Base-by-base conservation (phyloP, 1,284 basidiomycete species). In the Ustilago xerochloae region DNA sequence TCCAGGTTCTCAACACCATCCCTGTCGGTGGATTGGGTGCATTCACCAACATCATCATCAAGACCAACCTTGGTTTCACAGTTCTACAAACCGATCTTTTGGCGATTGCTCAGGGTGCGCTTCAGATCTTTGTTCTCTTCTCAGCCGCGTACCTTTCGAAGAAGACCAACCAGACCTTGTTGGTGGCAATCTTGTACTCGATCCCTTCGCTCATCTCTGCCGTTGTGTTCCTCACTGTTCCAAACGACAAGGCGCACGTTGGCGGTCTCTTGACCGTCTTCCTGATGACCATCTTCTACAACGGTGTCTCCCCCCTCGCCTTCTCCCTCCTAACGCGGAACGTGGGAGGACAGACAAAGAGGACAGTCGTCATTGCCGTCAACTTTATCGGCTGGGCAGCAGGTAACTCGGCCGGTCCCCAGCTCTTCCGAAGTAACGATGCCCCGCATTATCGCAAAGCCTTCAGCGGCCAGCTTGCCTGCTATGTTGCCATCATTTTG, bases 1-100 rank as follows among this genome's bases (percentile, higher is more conserved):
- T 88, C 43, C 87, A 87, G 20, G 86, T 89, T 74, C 87, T 88
- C 15, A 89, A 89, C 74, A 88, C 87, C 0, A 81, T 88, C 33
- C 88, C 88, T 10, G 88, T 87, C 0, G 86, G 86, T 26, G 88
- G 88, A 6, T 38, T 73, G 3, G 70, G 70, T 9, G 47, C 32
- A 1, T 88, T 88, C 80, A 87, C 86, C 4, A 88, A 88, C 69
- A 86, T 89, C 55, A 82, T 84, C 59, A 82, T 84, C 63, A 60
- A 62, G 64, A 66, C 83, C 48, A 65, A 76, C 22, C 75, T 84
- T 32, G 82, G 82, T 32, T 84, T 81, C 47, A 55, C 63, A 36
- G 73, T 59, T 5, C 63, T 78, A 9, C 64, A 82, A 54, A 78
- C 80, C 32, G 71, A 83, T 30, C 60, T 84, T 9, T 60, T 84